phyloP scores from a whole-genome alignment of 345 rosid genomes.

The Populus tremula region DNA sequence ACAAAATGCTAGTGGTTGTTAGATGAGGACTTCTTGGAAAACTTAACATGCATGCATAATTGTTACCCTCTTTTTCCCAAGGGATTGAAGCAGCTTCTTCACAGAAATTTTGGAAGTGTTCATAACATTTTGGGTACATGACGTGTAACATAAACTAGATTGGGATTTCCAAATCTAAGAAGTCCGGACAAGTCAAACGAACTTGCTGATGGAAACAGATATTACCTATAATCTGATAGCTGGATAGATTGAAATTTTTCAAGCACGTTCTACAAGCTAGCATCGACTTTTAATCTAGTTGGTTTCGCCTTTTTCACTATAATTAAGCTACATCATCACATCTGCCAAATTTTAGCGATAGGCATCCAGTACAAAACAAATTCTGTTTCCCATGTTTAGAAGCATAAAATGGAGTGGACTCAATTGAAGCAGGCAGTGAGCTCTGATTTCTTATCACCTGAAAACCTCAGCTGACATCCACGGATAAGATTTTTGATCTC shows the following conservation, averaged over 20 bases:
- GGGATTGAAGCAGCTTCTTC: constrained; percentile 32
- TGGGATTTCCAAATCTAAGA: too few relatives aligned
- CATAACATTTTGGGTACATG: constrained; percentile 30
- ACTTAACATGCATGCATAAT: constrained; percentile 33
- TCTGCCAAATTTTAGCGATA: constrained; percentile 41
- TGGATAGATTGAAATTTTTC: too few relatives aligned
- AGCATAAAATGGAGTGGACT: constrained; percentile 29
- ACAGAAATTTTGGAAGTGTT: constrained; percentile 34
- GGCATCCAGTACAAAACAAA: constrained; percentile 35
- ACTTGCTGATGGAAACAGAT: too few relatives aligned
- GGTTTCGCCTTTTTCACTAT: too few relatives aligned
- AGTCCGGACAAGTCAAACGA: too few relatives aligned
- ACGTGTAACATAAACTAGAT: too few relatives aligned
- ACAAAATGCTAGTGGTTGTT: constrained; percentile 46
- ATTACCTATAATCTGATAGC: too few relatives aligned
- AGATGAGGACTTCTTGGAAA: constrained; percentile 33
- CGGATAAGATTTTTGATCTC: neutral
- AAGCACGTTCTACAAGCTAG: too few relatives aligned
- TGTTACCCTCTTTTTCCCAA: constrained; percentile 19
- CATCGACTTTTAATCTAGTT: too few relatives aligned
- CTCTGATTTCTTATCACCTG: constrained; percentile 37
- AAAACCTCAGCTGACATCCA: constrained; percentile 13
- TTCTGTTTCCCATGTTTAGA: constrained; percentile 28
- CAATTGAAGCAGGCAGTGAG: constrained; percentile 37
- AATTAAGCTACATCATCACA: constrained; percentile 21